Conservation (phyloP, 306 rosid species). For the Carpinus viminea region DNA sequence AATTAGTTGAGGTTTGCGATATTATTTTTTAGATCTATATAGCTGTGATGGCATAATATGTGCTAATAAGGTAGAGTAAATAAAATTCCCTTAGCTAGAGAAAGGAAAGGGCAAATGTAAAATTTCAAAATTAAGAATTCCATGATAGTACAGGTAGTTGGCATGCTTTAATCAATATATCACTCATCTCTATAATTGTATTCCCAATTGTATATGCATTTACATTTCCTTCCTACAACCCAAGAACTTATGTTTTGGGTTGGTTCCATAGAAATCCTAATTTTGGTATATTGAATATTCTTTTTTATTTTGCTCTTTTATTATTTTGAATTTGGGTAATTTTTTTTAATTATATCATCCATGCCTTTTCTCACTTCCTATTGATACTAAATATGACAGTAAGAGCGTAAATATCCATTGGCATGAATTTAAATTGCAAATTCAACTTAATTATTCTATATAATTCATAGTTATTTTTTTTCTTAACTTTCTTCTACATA, state of each 20-base stretch:
- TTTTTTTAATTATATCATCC: background rate
- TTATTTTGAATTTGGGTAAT: background rate
- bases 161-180: background rate
- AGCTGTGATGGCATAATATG: background rate
- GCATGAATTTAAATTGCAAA: background rate
- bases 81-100: background rate
- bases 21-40: background rate
- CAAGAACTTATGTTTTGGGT: background rate
- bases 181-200: background rate
- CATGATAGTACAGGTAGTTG: background rate
- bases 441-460: background rate
- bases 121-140: background rate
- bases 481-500: constrained; percentile 4
- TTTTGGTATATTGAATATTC: background rate
- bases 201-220: background rate
- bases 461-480: constrained; percentile 8
- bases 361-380: background rate
- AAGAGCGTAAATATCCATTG: background rate
- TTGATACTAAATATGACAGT: background rate
- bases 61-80: background rate
- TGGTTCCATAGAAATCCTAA: background rate
- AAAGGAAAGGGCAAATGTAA: background rate
- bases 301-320: background rate
- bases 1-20: background rate
- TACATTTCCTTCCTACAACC: no score